Percentiles rank a stretch among this genome's conserved stretches.
These are phyloP conservation scores for Tetracladium setigerum DNA, from an alignment of 495 filamentous ascomycete species.

Conservation along the genomic window DNA sequence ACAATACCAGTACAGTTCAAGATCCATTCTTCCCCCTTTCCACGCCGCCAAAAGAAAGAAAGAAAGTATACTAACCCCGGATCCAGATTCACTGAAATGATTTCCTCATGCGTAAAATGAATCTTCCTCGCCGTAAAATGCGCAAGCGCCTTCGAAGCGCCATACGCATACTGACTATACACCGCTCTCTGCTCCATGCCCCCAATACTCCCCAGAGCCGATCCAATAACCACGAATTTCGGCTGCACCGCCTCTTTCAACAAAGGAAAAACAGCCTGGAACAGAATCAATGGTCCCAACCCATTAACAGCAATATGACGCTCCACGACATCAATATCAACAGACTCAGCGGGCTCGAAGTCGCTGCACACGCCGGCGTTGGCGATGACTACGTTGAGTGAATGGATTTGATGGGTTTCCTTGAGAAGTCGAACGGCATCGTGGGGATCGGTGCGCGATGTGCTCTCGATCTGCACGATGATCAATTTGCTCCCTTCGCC, in stretches of 20 bases:
- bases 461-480: conserved; percentile 34
- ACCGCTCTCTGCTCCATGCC: conserved; percentile 15
- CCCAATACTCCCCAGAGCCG: conserved; percentile 22
- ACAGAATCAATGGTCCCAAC: conserved; percentile 23
- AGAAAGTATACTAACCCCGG: conserved; percentile 21
- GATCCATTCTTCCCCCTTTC: too few relatives aligned
- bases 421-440: conserved; percentile 22
- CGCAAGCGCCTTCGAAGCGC: conserved; percentile 28
- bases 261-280: conserved; percentile 28
- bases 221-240: conserved; percentile 30
- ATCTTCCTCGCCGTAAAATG: conserved; percentile 32
- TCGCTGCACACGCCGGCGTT: conserved; percentile 34
- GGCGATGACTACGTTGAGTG: conserved; percentile 43
- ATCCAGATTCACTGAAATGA: conserved; percentile 26
- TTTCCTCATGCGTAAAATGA: conserved; percentile 24
- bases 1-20: too few relatives aligned
- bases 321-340: not conserved
- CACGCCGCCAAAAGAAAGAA: too few relatives aligned
- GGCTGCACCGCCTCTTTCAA: conserved; percentile 23
- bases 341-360: conserved; percentile 9
- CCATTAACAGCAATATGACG: not conserved
- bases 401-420: conserved; percentile 23
- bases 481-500: conserved; percentile 29
- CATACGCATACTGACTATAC: conserved; percentile 22
- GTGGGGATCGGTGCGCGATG: conserved; percentile 18